phyloP scores from a whole-genome alignment of 2,329 filamentous ascomycete genomes.

The Camptophora hylomeconis region DNA sequence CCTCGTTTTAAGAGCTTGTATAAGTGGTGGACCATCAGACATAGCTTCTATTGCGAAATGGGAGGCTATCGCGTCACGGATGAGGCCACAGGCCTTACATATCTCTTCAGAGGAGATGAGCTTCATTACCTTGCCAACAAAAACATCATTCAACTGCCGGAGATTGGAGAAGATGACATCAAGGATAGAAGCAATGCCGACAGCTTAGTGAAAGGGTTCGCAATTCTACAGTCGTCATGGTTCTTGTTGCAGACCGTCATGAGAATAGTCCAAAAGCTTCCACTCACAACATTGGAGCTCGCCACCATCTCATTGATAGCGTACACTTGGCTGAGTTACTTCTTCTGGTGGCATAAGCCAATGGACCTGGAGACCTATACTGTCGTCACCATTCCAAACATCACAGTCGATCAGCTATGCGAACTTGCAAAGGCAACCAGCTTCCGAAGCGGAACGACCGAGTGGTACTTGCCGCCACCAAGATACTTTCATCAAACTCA shows the following conservation, averaged over 20 bases:
- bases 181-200: conserved; percentile 16
- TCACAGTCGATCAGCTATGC: conserved; percentile 1
- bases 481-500: not conserved
- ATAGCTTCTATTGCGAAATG: conserved; percentile 8
- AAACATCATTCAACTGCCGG: conserved; percentile 11
- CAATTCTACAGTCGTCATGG: conserved; percentile 13
- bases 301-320: conserved; percentile 19
- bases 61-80: conserved; percentile 5
- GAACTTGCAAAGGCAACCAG: conserved; percentile 1
- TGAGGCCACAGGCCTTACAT: not conserved
- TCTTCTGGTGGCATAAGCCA: conserved; percentile 21
- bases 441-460: not conserved
- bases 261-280: conserved; percentile 10
- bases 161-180: conserved; percentile 10
- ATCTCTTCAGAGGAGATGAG: conserved; percentile 5
- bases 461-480: conserved; percentile 1
- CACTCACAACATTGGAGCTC: conserved; percentile 20
- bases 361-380: conserved; percentile 13
- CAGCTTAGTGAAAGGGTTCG: conserved; percentile 21
- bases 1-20: not conserved
- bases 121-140: conserved; percentile 17
- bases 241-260: conserved; percentile 10
- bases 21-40: conserved; percentile 6
- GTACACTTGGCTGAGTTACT: conserved; percentile 17
- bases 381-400: not conserved